phyloP scores from a whole-genome alignment of 805 yeast species.

The Teunomyces gatunensis region DNA sequence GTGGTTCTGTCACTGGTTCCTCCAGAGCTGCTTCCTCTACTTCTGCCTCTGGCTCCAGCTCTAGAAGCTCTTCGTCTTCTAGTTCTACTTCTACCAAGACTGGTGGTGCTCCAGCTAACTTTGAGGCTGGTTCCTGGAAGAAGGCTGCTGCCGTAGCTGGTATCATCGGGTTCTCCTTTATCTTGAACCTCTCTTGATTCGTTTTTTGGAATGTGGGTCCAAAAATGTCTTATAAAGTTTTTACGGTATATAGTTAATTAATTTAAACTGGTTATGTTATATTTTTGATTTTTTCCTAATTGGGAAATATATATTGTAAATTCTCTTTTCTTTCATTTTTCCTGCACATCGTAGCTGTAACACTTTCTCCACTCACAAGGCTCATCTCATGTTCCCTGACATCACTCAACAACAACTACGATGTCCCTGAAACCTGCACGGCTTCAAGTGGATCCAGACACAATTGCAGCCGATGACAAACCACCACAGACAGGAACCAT shows the following conservation, averaged over 20 bases:
- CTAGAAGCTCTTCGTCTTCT: conserved; percentile 10
- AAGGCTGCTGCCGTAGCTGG: conserved; percentile 36
- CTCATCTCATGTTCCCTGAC: neutral
- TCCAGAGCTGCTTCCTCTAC: conserved; percentile 4
- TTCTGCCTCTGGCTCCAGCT: conserved; percentile 9
- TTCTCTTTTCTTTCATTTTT: neutral
- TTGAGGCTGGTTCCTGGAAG: conserved; percentile 33
- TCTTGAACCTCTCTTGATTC: conserved; percentile 21
- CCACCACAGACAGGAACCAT: conserved; percentile 81
- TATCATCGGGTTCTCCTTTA: conserved; percentile 33
- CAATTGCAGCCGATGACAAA: conserved; percentile 51
- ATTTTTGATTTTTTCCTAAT: neutral
- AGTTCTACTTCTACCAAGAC: conserved; percentile 14
- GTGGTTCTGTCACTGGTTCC: neutral
- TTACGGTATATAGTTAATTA: conserved; percentile 1
- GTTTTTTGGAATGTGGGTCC: neutral
- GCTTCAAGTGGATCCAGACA: conserved; percentile 65
- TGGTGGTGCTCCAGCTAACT: conserved; percentile 14
- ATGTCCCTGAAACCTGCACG: conserved; percentile 51
- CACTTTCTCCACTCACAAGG: neutral
- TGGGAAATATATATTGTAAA: neutral
- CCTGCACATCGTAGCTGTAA: neutral
- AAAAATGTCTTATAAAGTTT: neutral
- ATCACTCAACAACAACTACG: neutral
- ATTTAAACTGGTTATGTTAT: neutral